Conservation (phyloP, 2,329 filamentous ascomycete species). For the Penicillium sp. region DNA sequence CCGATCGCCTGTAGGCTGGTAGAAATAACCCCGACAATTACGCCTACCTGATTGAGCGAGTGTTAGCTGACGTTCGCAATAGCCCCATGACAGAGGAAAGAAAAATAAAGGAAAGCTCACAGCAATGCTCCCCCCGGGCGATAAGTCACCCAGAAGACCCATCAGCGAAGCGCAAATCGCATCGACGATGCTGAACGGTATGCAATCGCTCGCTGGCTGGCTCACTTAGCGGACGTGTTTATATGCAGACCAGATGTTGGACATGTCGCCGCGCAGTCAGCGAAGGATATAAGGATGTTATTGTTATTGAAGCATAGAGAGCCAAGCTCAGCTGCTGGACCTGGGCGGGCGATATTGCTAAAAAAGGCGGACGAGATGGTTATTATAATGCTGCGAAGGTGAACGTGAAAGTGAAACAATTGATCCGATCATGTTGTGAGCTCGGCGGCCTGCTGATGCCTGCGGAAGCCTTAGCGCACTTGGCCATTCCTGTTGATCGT, state of each 20-base stretch:
- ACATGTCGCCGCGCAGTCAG: constrained; percentile 11
- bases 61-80: background rate
- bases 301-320: background rate
- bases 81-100: background rate
- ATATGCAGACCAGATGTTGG: constrained; percentile 6
- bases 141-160: constrained; percentile 71
- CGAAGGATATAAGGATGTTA: background rate
- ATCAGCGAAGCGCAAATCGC: constrained; percentile 46
- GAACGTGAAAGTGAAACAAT: no score
- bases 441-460: constrained; percentile 9
- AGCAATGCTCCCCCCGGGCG: constrained; percentile 72
- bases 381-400: background rate
- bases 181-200: constrained; percentile 24
- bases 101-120: constrained; percentile 47
- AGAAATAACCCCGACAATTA: constrained; percentile 86
- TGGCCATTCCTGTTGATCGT: constrained; percentile 1
- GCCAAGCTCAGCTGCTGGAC: background rate
- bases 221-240: constrained; percentile 12
- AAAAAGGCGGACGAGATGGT: background rate
- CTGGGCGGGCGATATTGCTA: background rate
- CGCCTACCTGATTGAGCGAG: constrained; percentile 64
- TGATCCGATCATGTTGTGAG: background rate
- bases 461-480: constrained; percentile 3
- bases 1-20: constrained; percentile 94
- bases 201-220: background rate